Evolutionary conservation across 495 filamentous ascomycete species (phyloP).

Genomic region (Parachaetomium inaequale): DNA sequence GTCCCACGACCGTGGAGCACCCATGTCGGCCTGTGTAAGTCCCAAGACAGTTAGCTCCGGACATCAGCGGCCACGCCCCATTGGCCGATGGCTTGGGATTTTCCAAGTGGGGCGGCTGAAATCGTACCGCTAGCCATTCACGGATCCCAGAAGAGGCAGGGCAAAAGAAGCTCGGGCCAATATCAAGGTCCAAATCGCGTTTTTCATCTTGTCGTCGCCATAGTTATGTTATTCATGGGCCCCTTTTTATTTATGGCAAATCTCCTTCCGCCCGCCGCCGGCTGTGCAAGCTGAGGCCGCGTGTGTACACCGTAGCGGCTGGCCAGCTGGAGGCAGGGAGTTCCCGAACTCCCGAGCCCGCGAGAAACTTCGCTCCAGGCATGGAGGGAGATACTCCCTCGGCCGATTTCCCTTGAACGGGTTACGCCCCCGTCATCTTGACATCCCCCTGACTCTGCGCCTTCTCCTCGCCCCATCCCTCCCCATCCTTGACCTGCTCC

Average conservation of each 20-base stretch:
- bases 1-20: background rate
- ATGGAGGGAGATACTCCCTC: no score
- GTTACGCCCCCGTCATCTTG: constrained; percentile 34
- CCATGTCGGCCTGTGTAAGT: constrained; percentile 8
- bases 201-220: no score
- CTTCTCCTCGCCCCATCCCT: background rate
- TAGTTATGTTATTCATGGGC: background rate
- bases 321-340: background rate
- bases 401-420: no score
- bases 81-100: constrained; percentile 13
- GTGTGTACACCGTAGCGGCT: background rate
- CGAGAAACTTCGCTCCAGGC: no score
- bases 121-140: constrained; percentile 10
- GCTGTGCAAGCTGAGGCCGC: background rate
- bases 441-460: constrained; percentile 29
- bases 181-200: background rate
- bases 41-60: constrained; percentile 24
- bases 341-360: no score
- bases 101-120: constrained; percentile 29
- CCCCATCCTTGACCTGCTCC: constrained; percentile 28
- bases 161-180: constrained; percentile 12
- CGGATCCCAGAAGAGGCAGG: background rate
- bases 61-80: constrained; percentile 14
- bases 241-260: background rate
- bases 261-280: background rate